phyloP scores from a whole-genome alignment of 441 rosid species.

The Biscutella laevigata region DNA sequence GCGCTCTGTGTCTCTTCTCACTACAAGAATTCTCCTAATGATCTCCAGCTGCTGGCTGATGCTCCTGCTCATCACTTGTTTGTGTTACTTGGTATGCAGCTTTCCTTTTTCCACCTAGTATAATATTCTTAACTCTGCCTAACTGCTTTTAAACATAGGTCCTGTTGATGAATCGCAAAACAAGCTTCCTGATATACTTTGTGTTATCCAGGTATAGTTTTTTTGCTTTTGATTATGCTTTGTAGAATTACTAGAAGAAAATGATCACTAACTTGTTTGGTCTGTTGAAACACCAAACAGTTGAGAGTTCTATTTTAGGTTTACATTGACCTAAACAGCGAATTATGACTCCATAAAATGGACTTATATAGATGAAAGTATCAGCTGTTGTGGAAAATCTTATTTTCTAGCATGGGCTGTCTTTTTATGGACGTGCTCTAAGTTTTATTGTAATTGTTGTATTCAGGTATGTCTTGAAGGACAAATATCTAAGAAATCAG shows the following conservation, averaged over 20 bases:
- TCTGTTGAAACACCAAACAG: neutral
- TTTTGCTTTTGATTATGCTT: neutral
- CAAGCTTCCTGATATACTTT: slow-evolving; percentile 83
- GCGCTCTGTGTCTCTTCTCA: slow-evolving; percentile 93
- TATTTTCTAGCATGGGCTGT: neutral
- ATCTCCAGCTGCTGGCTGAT: slow-evolving; percentile 93
- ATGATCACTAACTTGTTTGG: neutral
- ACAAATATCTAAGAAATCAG: slow-evolving; percentile 80
- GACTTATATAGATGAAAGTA: neutral
- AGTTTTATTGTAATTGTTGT: slow-evolving; percentile 1
- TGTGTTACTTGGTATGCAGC: slow-evolving; percentile 66
- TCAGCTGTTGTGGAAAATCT: neutral
- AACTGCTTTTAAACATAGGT: slow-evolving; percentile 51
- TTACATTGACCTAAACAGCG: neutral
- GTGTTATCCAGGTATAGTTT: slow-evolving; percentile 72
- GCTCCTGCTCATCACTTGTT: slow-evolving; percentile 99
- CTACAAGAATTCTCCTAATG: slow-evolving; percentile 97
- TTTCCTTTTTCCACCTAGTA: slow-evolving; percentile 19
- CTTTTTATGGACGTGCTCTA: slow-evolving; percentile 1
- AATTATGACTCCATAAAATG: neutral
- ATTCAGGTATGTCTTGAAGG: slow-evolving; percentile 87
- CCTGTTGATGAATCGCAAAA: slow-evolving; percentile 89
- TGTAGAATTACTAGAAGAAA: neutral
- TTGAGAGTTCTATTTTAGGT: neutral
- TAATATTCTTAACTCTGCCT: neutral